Conservation (phyloP, 2,329 filamentous ascomycete genomes). For the Raffaelea arxii region DNA sequence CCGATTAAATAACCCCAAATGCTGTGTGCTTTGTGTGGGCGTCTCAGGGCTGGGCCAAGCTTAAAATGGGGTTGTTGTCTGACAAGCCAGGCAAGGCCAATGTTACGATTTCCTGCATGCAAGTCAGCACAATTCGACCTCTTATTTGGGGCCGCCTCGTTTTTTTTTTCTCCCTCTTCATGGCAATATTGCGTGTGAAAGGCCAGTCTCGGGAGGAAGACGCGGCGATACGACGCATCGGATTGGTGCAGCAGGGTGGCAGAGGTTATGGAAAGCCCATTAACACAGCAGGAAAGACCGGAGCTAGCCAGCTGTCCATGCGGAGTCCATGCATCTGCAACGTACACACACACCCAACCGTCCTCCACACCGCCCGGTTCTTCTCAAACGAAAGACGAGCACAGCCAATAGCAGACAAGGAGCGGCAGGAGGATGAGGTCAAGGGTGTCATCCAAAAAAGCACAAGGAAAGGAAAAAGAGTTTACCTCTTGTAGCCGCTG, state of each 20-base stretch:
- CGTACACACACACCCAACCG: neutral
- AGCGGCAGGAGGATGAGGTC: neutral
- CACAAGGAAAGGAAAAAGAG: neutral
- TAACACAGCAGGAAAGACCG: neutral
- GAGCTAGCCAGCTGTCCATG: constrained; percentile 8
- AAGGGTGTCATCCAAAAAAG: neutral
- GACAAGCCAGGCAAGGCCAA: too few relatives aligned
- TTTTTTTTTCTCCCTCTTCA: too few relatives aligned
- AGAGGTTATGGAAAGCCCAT: neutral
- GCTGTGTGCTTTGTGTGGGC: too few relatives aligned
- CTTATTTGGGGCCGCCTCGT: too few relatives aligned
- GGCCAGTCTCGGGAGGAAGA: too few relatives aligned
- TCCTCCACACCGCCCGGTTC: neutral
- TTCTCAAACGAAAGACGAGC: neutral
- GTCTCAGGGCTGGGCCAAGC: too few relatives aligned
- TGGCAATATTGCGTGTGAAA: too few relatives aligned
- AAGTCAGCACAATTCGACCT: too few relatives aligned
- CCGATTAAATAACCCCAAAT: too few relatives aligned
- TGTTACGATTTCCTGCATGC: too few relatives aligned
- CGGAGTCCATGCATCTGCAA: constrained; percentile 5
- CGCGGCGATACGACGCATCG: too few relatives aligned
- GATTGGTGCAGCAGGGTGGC: neutral
- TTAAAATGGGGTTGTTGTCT: too few relatives aligned
- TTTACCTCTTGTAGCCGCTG: neutral
- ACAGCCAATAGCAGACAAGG: neutral